Base-by-base conservation (phyloP, 2,329 filamentous ascomycete genomes). In the Neonectria ditissima region DNA sequence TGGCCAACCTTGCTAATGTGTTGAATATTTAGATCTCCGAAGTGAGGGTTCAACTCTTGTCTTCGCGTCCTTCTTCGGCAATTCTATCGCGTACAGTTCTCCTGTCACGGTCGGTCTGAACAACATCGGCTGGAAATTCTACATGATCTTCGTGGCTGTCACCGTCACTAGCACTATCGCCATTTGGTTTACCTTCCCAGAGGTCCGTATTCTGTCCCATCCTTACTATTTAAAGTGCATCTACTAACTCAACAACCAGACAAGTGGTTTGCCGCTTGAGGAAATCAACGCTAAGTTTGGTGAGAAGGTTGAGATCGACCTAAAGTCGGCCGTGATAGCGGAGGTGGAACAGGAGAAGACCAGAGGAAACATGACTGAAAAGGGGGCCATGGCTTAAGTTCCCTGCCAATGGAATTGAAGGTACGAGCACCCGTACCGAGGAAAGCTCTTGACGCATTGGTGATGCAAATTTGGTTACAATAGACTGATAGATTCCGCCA, bases 101-200 rank as follows among this genome's bases (percentile, higher is more conserved):
- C 66, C 68, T 7, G 63, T 64, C 1, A 60, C 67, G 10, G 55
- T 67, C 24, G 69, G 65, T 3, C 43, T 71, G 32, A 64, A 65
- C 30, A 69, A 62, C 48, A 71, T 71, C 24, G 62, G 65, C 37
- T 71, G 69, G 69, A 66, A 60, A 52, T 65, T 65, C 18, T 71
- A 71, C 44, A 57, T 69, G 53, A 73, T 75, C 16, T 72, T 74
- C 22, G 74, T 69, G 11, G 66, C 57, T 16, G 63, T 67, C 48
- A 65, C 55, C 4, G 48, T 66, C n/a, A 47, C 59, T 14, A 60
- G 59, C 43, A 60, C 65, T 69, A 73, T 77, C 18, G 70, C 73
- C 30, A 74, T 66, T 32, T 74, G 50, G 18, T 59, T 74, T 60
- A 67, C 69, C 9, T 69, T 69, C 39, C 69, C 67, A 1, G 69